Evolutionary conservation across 2,329 filamentous ascomycete genomes (phyloP).

Genomic region (Aspergillus sp.): DNA sequence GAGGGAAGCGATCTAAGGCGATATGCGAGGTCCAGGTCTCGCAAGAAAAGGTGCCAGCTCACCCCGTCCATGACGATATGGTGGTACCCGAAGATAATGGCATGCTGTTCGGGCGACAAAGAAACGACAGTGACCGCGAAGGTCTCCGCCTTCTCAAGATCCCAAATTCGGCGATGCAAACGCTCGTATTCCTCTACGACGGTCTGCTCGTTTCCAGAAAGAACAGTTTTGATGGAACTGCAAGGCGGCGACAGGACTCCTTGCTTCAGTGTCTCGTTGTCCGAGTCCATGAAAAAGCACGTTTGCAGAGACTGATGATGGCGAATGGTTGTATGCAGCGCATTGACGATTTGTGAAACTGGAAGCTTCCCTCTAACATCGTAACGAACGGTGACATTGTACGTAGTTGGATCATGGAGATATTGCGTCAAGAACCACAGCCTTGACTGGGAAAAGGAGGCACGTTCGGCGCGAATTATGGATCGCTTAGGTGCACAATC

Average conservation of each 20-base stretch:
- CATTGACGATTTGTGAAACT: neutral
- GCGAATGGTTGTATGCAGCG: neutral
- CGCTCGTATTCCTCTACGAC: neutral
- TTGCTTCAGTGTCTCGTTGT: neutral
- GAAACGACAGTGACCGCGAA: conserved; percentile 14
- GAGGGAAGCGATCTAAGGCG: neutral
- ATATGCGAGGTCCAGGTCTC: conserved; percentile 15
- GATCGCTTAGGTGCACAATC: too few relatives aligned
- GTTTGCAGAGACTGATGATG: conserved; percentile 4
- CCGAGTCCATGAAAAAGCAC: neutral
- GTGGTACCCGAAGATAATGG: conserved; percentile 29
- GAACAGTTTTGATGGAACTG: neutral
- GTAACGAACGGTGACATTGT: conserved; percentile 2
- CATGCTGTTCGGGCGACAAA: conserved; percentile 3
- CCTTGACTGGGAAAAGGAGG: too few relatives aligned
- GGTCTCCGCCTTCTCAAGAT: neutral
- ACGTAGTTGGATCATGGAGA: neutral
- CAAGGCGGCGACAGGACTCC: neutral
- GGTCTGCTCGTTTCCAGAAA: neutral
- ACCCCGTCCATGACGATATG: conserved; percentile 35
- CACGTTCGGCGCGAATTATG: too few relatives aligned
- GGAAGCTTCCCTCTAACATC: neutral
- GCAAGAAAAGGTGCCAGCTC: conserved; percentile 22
- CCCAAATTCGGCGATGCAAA: neutral
- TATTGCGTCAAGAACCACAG: too few relatives aligned